Evolutionary conservation across 176 grass and related monocot species (phyloP).

Genomic region (Bonia amplexicaulis): DNA sequence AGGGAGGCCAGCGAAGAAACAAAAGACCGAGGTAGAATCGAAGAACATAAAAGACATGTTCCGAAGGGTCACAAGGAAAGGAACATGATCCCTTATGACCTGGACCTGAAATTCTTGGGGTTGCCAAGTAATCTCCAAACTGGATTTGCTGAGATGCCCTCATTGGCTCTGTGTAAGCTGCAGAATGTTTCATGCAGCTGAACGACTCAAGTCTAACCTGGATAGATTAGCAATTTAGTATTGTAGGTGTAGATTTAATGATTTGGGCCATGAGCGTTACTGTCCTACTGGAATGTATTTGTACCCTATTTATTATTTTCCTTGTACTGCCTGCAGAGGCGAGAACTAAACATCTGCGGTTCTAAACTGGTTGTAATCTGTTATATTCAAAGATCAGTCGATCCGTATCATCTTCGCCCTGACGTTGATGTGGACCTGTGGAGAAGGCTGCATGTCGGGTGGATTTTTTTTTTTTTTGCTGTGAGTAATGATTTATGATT

Average conservation of each 20-base stretch:
- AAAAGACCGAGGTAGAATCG: slow-evolving; percentile 60
- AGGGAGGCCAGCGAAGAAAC: slow-evolving; percentile 68
- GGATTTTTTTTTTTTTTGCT: no score
- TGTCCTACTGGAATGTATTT: not conserved
- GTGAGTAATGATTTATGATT: no score
- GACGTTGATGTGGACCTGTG: not conserved
- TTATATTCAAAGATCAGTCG: not conserved
- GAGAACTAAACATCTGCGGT: no score
- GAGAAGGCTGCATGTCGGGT: no score
- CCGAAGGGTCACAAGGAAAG: slow-evolving; percentile 59
- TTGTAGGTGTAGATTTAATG: not conserved
- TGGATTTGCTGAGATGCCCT: not conserved
- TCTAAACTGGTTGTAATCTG: no score
- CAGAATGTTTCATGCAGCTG: not conserved
- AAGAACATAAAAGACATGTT: slow-evolving; percentile 97
- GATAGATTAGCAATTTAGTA: not conserved
- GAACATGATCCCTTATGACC: not conserved
- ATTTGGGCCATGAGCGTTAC: not conserved
- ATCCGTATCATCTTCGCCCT: not conserved
- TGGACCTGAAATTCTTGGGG: not conserved
- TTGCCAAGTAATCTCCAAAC: not conserved
- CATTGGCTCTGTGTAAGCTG: not conserved
- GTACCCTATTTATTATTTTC: not conserved
- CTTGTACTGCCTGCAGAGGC: not conserved
- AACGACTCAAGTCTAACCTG: not conserved